phyloP scores from a whole-genome alignment of 345 rosid genomes.

The Boechera divaricarpa region DNA sequence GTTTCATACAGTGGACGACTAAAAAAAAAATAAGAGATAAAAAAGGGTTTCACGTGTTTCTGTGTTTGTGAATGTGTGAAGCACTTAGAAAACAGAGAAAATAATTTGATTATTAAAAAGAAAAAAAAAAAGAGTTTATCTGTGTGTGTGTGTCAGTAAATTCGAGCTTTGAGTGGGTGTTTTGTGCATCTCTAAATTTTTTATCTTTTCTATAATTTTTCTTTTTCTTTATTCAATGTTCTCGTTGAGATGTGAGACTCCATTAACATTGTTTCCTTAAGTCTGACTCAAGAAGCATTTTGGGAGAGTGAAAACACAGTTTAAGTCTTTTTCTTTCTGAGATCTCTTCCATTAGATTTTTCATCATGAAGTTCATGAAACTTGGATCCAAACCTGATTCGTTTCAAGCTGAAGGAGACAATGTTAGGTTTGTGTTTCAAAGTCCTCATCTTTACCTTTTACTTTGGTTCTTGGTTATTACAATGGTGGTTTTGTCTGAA shows the following conservation, averaged over 20 bases:
- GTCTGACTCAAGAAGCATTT: conserved; percentile 53
- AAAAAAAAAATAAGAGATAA: conserved; percentile 6
- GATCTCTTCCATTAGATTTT: conserved; percentile 2
- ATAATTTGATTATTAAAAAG: conserved; percentile 24
- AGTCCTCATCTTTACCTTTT: neutral
- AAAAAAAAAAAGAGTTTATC: conserved; percentile 44
- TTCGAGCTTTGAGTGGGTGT: conserved; percentile 70
- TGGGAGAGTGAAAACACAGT: conserved; percentile 29
- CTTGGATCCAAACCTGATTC: conserved; percentile 90
- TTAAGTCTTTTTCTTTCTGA: neutral
- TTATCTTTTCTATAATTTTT: conserved; percentile 1
- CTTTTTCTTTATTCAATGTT: conserved; percentile 36
- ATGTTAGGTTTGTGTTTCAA: conserved; percentile 54
- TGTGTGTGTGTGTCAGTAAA: conserved; percentile 63
- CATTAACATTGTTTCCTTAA: conserved; percentile 50
- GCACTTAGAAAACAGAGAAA: conserved; percentile 50
- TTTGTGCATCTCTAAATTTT: conserved; percentile 46
- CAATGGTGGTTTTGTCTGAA: conserved; percentile 24
- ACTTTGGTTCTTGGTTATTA: neutral
- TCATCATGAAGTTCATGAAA: conserved; percentile 87
- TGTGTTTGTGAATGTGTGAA: conserved; percentile 49
- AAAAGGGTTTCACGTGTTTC: conserved; percentile 45
- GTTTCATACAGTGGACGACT: conserved; percentile 11
- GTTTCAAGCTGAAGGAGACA: conserved; percentile 73
- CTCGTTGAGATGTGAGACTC: conserved; percentile 49